Percentiles rank a stretch among this genome's conserved stretches.
These are phyloP conservation scores for Cladosporium sp. DNA, from an alignment of 2,329 filamentous ascomycete species.

Conservation along the genomic window DNA sequence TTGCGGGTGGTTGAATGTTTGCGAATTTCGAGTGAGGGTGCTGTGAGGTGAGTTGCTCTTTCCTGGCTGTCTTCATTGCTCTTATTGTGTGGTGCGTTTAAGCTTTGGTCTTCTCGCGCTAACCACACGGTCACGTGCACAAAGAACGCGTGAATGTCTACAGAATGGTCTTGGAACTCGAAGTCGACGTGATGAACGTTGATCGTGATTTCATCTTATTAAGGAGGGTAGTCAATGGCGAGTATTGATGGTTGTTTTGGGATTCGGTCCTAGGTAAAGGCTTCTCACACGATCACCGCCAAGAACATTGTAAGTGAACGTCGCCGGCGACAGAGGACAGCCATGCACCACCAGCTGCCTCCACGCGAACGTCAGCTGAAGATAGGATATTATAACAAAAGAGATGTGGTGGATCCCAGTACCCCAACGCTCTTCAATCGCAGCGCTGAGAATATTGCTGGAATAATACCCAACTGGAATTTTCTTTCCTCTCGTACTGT, in stretches of 20 bases:
- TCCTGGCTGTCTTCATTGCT: too few relatives aligned
- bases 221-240: too few relatives aligned
- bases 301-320: not conserved
- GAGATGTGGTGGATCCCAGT: constrained; percentile 23
- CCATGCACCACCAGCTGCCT: too few relatives aligned
- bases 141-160: not conserved
- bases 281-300: too few relatives aligned
- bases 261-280: too few relatives aligned
- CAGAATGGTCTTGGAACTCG: too few relatives aligned
- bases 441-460: constrained; percentile 24
- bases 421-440: constrained; percentile 20
- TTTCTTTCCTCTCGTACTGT: constrained; percentile 67
- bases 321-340: not conserved
- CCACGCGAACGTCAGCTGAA: too few relatives aligned
- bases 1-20: not conserved
- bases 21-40: too few relatives aligned
- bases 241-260: too few relatives aligned
- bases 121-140: constrained; percentile 1
- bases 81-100: not conserved
- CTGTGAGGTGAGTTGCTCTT: not conserved
- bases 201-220: too few relatives aligned
- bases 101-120: constrained; percentile 9
- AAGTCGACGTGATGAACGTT: too few relatives aligned
- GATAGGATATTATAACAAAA: not conserved
- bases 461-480: constrained; percentile 24